phyloP scores from a whole-genome alignment of 2,329 filamentous ascomycete species.

The Rhynchosporium agropyri region DNA sequence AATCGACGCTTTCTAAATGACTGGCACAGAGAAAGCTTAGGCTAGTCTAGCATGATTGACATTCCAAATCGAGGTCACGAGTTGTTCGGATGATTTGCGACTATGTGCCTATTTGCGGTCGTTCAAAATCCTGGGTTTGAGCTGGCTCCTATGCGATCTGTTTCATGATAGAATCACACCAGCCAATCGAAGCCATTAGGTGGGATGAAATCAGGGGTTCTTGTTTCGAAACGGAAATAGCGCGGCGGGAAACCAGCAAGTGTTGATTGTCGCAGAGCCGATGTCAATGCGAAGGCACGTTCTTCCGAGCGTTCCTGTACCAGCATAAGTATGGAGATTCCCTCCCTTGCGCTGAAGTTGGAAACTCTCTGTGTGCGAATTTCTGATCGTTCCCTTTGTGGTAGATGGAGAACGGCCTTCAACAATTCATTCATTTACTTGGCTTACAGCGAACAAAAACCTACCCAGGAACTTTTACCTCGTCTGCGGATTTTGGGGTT shows the following conservation, averaged over 20 bases:
- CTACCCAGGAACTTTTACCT: no score
- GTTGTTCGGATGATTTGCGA: not conserved
- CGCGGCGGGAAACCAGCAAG: not conserved
- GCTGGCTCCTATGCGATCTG: not conserved
- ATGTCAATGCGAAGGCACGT: slow-evolving; percentile 1
- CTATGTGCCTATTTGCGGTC: not conserved
- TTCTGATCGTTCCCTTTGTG: not conserved
- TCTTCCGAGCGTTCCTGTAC: not conserved
- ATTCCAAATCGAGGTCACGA: not conserved
- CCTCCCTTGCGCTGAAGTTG: not conserved
- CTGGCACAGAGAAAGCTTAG: not conserved
- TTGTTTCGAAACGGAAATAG: not conserved
- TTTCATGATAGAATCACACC: not conserved
- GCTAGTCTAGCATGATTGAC: not conserved
- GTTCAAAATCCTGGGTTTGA: not conserved
- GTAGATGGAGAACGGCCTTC: not conserved
- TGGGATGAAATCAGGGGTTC: not conserved
- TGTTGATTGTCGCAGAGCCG: not conserved
- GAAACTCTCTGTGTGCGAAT: not conserved
- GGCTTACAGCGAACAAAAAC: not conserved
- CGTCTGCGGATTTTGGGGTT: not conserved
- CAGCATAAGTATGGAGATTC: not conserved
- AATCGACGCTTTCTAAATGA: not conserved
- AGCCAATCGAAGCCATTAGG: not conserved
- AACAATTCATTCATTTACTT: not conserved